A percentile compares a stretch with the other conserved stretches of the same genome.
Conservation (phyloP, 495 filamentous ascomycete genomes). For the Bryoglossum gracile region DNA sequence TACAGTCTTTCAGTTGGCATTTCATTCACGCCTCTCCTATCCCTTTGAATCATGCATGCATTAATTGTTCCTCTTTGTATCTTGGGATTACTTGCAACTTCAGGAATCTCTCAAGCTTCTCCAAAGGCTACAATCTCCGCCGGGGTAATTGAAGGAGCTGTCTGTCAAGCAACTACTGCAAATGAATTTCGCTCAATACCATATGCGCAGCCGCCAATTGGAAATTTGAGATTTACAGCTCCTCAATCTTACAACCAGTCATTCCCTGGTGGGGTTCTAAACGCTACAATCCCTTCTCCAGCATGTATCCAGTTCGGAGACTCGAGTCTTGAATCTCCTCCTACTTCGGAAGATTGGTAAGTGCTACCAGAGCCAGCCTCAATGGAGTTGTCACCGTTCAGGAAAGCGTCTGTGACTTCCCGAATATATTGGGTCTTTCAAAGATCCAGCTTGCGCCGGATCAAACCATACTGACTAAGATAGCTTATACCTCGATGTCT, state of each 20-base stretch:
- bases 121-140: not conserved
- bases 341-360: conserved; percentile 30
- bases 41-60: too few relatives aligned
- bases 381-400: too few relatives aligned
- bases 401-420: too few relatives aligned
- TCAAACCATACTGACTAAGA: conserved; percentile 5
- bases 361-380: too few relatives aligned
- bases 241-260: conserved; percentile 21
- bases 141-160: not conserved
- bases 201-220: conserved; percentile 26
- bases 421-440: not conserved
- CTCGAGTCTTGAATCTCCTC: conserved; percentile 18
- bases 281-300: conserved; percentile 4
- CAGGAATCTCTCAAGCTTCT: too few relatives aligned
- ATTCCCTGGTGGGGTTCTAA: conserved; percentile 14
- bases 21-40: too few relatives aligned
- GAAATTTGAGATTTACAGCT: conserved; percentile 26
- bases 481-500: conserved; percentile 28
- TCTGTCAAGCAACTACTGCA: not conserved
- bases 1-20: too few relatives aligned
- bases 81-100: too few relatives aligned
- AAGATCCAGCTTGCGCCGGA: too few relatives aligned
- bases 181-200: conserved; percentile 20
- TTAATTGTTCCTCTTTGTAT: too few relatives aligned
- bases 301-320: conserved; percentile 30